Percentiles rank a stretch among this genome's conserved stretches.
These are phyloP conservation scores for Saturnispora silvae DNA, from an alignment of 805 yeast genomes.

Conservation along the genomic window DNA sequence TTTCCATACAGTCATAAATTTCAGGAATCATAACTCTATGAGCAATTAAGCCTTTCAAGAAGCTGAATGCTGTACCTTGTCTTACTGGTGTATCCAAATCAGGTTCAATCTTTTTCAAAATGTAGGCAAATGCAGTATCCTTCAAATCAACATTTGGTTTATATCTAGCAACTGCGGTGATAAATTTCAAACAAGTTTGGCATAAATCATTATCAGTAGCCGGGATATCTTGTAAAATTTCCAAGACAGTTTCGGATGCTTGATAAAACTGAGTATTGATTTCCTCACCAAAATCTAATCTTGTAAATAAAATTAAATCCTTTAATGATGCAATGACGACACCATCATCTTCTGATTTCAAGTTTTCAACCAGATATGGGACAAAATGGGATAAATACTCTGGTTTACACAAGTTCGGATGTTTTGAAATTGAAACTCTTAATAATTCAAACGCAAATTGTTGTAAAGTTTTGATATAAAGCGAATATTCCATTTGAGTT, in stretches of 20 bases:
- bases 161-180: constrained; percentile 64
- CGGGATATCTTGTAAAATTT: constrained; percentile 64
- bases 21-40: constrained; percentile 75
- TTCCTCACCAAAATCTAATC: constrained; percentile 51
- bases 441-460: constrained; percentile 69
- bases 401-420: constrained; percentile 47
- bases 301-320: constrained; percentile 48
- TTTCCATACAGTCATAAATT: constrained; percentile 79
- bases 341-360: constrained; percentile 63
- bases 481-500: constrained; percentile 44
- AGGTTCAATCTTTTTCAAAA: constrained; percentile 64
- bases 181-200: constrained; percentile 66
- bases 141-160: constrained; percentile 56
- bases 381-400: constrained; percentile 61
- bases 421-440: constrained; percentile 57
- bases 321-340: constrained; percentile 61
- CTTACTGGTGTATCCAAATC: constrained; percentile 84
- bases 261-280: constrained; percentile 41
- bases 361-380: constrained; percentile 54
- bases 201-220: constrained; percentile 68
- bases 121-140: constrained; percentile 60
- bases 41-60: constrained; percentile 66
- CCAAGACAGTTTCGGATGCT: constrained; percentile 51
- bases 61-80: constrained; percentile 81
- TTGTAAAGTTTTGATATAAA: constrained; percentile 53